Evolutionary conservation across 345 rosid genomes (phyloP).

Genomic region (Melaleuca alternifolia): DNA sequence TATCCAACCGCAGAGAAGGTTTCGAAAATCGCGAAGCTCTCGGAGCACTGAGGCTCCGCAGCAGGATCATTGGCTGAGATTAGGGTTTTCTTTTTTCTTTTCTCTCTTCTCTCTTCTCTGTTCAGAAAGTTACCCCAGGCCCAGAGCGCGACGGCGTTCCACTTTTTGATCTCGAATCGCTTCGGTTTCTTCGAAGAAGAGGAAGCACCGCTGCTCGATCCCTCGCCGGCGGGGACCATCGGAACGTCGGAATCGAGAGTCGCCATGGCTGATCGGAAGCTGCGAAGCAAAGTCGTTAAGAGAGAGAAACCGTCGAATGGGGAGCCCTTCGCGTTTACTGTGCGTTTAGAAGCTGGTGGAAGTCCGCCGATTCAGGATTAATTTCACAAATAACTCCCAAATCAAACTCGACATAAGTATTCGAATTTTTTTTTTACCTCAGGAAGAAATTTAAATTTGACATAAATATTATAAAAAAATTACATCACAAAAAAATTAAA

Average conservation of each 20-base stretch:
- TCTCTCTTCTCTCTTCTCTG: background rate
- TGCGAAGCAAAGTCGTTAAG: background rate
- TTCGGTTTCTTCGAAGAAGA: conserved; percentile 74
- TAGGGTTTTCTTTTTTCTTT: conserved; percentile 2
- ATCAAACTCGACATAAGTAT: too few relatives aligned
- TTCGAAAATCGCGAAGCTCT: background rate
- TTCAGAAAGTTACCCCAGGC: conserved; percentile 64
- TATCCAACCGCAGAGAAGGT: background rate
- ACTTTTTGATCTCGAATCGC: conserved; percentile 83
- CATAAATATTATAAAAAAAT: too few relatives aligned
- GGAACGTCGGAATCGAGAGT: conserved; percentile 75
- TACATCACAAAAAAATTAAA: too few relatives aligned
- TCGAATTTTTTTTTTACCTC: too few relatives aligned
- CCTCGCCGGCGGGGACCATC: conserved; percentile 72
- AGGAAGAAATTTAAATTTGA: too few relatives aligned
- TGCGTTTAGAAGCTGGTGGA: background rate
- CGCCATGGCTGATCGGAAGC: conserved; percentile 24
- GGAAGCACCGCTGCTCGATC: conserved; percentile 29
- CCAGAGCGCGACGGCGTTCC: conserved; percentile 96
- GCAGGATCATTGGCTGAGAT: background rate
- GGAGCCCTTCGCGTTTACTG: background rate
- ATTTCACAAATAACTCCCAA: too few relatives aligned
- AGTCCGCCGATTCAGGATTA: background rate
- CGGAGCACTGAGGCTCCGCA: background rate
- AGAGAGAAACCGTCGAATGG: background rate